A percentile compares a stretch with the other conserved stretches of the same genome.
Evolutionary conservation across 768 basidiomycete species (phyloP).

Genomic region (Mycena maculata): DNA sequence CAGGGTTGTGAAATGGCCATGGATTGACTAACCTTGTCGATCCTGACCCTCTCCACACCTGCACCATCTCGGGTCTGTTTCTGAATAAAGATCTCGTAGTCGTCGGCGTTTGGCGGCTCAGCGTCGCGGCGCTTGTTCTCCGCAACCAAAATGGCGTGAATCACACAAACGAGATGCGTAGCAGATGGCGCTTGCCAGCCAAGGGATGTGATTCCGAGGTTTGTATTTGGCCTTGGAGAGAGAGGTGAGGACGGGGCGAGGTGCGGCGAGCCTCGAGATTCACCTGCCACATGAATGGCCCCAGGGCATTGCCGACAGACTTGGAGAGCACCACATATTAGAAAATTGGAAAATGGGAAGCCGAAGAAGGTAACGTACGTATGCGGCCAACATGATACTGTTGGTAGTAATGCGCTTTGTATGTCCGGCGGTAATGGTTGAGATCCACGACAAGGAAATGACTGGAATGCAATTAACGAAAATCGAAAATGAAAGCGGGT

Average conservation of each 20-base stretch:
- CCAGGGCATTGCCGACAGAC: slow-evolving; percentile 55
- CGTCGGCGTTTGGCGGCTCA: slow-evolving; percentile 49
- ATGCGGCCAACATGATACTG: slow-evolving; percentile 79
- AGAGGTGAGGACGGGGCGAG: not conserved
- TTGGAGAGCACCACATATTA: not conserved
- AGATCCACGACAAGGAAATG: slow-evolving; percentile 73
- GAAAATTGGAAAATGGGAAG: not conserved
- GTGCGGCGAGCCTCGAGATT: no score
- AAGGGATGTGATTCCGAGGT: slow-evolving; percentile 66
- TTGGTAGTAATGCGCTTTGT: slow-evolving; percentile 79
- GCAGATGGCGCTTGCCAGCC: slow-evolving; percentile 65
- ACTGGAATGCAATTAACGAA: slow-evolving; percentile 25
- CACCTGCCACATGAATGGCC: slow-evolving; percentile 66
- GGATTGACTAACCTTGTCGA: slow-evolving; percentile 57
- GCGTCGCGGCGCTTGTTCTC: slow-evolving; percentile 66
- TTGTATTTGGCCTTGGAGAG: slow-evolving; percentile 50
- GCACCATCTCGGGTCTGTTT: slow-evolving; percentile 54
- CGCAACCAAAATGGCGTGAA: slow-evolving; percentile 54
- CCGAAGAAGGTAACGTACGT: slow-evolving; percentile 40
- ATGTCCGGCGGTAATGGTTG: slow-evolving; percentile 74
- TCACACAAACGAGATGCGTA: slow-evolving; percentile 49
- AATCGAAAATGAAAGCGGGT: not conserved
- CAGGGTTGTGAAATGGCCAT: slow-evolving; percentile 44
- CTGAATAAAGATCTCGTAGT: slow-evolving; percentile 60
- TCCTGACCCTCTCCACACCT: slow-evolving; percentile 45